A percentile compares a stretch with the other conserved stretches of the same genome.
These are phyloP conservation scores for Amorphotheca resinae DNA, from an alignment of 495 filamentous ascomycete species.

Conservation along the genomic window DNA sequence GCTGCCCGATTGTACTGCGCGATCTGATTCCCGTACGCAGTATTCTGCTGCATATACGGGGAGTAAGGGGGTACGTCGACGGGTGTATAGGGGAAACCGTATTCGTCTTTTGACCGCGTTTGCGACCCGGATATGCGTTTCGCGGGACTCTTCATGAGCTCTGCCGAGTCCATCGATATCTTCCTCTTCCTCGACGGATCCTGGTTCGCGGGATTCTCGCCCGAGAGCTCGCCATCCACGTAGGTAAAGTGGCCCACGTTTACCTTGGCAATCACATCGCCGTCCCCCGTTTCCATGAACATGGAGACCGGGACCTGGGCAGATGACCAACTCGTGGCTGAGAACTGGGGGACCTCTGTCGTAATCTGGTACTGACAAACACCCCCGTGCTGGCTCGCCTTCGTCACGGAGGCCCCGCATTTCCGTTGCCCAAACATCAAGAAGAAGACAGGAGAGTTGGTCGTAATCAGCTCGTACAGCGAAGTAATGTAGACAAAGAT, in stretches of 20 bases:
- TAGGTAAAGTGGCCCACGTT: slow-evolving; percentile 75
- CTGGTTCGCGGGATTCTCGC: slow-evolving; percentile 22
- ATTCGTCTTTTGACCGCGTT: slow-evolving; percentile 28
- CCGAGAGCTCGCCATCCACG: slow-evolving; percentile 30
- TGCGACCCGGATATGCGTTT: slow-evolving; percentile 24
- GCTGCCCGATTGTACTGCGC: slow-evolving; percentile 24
- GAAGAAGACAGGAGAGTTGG: slow-evolving; percentile 42
- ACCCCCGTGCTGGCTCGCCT: slow-evolving; percentile 43
- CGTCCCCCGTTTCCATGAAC: slow-evolving; percentile 52
- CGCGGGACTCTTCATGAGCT: slow-evolving; percentile 22
- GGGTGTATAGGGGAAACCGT: slow-evolving; percentile 24
- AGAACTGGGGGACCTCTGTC: slow-evolving; percentile 58
- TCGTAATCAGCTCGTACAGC: slow-evolving; percentile 54
- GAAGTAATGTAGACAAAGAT: slow-evolving; percentile 62
- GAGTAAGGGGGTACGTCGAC: slow-evolving; percentile 17
- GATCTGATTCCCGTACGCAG: slow-evolving; percentile 24
- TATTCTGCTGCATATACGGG: slow-evolving; percentile 26
- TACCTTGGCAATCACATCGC: slow-evolving; percentile 45
- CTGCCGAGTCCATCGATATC: slow-evolving; percentile 26
- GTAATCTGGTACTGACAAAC: slow-evolving; percentile 59
- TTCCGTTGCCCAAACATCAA: slow-evolving; percentile 65
- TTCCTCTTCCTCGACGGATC: slow-evolving; percentile 31
- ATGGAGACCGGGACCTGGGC: slow-evolving; percentile 63
- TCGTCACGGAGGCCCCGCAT: slow-evolving; percentile 49
- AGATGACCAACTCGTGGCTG: slow-evolving; percentile 50